Conservation (phyloP, 2,329 filamentous ascomycete species). For the Harringtonia lauricola region DNA sequence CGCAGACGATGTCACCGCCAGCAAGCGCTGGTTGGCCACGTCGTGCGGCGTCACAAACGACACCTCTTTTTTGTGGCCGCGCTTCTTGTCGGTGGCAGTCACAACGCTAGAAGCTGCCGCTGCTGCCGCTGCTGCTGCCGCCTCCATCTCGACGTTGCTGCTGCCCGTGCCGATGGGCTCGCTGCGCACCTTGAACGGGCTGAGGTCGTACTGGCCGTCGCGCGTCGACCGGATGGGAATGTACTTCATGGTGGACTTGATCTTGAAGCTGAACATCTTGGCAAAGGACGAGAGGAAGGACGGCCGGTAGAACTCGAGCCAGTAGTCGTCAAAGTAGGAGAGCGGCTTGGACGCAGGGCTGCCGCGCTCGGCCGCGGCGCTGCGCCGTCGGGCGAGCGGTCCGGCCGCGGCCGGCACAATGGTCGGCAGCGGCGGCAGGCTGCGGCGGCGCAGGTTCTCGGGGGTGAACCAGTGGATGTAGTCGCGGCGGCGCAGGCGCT, state of each 20-base stretch:
- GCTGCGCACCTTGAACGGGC: constrained; percentile 73
- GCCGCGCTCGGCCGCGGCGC: too few relatives aligned
- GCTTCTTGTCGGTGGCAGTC: constrained; percentile 33
- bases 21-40: constrained; percentile 14
- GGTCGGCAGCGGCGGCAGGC: constrained; percentile 35
- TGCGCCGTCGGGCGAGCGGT: too few relatives aligned
- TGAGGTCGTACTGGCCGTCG: constrained; percentile 69
- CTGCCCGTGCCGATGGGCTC: constrained; percentile 20
- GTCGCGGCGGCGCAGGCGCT: constrained; percentile 32
- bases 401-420: constrained; percentile 14
- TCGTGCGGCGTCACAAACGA: constrained; percentile 54
- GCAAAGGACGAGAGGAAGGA: constrained; percentile 76
- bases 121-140: constrained; percentile 74
- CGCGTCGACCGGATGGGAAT: constrained; percentile 64
- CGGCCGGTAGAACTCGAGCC: constrained; percentile 93
- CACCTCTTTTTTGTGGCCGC: constrained; percentile 50
- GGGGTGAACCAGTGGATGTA: constrained; percentile 90
- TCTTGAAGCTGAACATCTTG: constrained; percentile 86
- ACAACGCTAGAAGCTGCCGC: too few relatives aligned
- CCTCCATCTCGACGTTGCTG: constrained; percentile 54
- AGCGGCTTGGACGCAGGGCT: constrained; percentile 29
- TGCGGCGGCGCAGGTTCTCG: constrained; percentile 52
- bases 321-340: constrained; percentile 78
- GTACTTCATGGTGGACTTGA: constrained; percentile 81
- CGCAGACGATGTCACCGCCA: constrained; percentile 6